A percentile compares a stretch with the other conserved stretches of the same genome.
phyloP scores from a whole-genome alignment of 208 protist species.

The Kentomonas sorsogonicus region DNA sequence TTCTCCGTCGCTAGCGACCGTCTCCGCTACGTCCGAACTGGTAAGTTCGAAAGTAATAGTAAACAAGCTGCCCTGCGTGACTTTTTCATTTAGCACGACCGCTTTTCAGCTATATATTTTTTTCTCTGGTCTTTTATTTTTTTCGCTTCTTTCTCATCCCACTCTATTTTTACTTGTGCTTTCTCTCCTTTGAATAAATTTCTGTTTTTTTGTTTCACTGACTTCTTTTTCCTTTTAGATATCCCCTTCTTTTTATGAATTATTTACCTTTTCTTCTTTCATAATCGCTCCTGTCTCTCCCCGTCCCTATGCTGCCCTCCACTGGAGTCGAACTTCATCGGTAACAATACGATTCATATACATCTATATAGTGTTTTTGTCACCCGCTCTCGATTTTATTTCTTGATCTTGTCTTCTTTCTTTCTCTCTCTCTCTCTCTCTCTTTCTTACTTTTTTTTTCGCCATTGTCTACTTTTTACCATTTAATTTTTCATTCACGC shows the following conservation, averaged over 20 bases:
- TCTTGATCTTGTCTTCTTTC: background rate
- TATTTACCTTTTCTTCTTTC: no score
- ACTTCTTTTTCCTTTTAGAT: background rate
- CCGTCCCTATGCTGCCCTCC: no score
- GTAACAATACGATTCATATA: no score
- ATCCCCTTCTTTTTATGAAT: no score
- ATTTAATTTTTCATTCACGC: slow-evolving; percentile 1
- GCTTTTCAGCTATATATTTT: slow-evolving; percentile 15
- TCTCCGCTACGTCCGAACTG: slow-evolving; percentile 26
- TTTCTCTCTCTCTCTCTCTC: background rate
- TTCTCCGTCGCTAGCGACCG: slow-evolving; percentile 20
- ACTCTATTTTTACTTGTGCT: background rate
- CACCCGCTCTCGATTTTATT: background rate
- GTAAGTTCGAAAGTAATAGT: no score
- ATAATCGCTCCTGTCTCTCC: no score
- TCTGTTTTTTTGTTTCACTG: slow-evolving; percentile 3
- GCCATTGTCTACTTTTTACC: background rate
- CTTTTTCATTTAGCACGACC: slow-evolving; percentile 13
- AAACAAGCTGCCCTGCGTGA: no score
- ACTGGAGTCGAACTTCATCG: no score
- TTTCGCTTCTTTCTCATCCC: slow-evolving; percentile 1
- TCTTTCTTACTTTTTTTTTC: slow-evolving; percentile 4
- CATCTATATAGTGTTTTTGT: slow-evolving; percentile 1
- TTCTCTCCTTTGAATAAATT: slow-evolving; percentile 1
- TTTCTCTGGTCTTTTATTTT: slow-evolving; percentile 15